Percentiles rank a stretch among this genome's conserved stretches.
These are phyloP conservation scores for Sphaerulina populicola DNA, from an alignment of 2,329 filamentous ascomycete species.

Conservation along the genomic window DNA sequence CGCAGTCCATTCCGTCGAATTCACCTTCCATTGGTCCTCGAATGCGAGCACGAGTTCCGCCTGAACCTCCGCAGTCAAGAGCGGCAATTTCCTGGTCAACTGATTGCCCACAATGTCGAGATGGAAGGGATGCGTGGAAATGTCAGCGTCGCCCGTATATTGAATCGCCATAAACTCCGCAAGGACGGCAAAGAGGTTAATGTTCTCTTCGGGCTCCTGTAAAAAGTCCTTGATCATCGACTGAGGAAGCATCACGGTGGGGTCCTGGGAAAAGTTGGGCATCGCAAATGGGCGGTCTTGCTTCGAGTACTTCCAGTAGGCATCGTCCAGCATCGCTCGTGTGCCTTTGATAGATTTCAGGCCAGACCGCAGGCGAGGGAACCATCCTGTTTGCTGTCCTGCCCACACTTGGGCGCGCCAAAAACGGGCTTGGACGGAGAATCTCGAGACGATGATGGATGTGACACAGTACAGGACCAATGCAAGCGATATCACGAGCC, in stretches of 20 bases:
- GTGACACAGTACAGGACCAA: constrained; percentile 1
- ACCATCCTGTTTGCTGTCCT: constrained; percentile 8
- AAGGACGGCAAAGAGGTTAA: constrained; percentile 9
- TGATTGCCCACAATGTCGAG: constrained; percentile 15
- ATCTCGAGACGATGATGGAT: constrained; percentile 5
- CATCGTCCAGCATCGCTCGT: constrained; percentile 9
- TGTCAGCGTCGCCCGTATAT: constrained; percentile 12
- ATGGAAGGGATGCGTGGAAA: constrained; percentile 8
- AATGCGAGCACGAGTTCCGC: constrained; percentile 14
- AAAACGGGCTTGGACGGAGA: constrained; percentile 8
- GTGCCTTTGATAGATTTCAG: constrained; percentile 11
- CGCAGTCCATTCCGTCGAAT: constrained; percentile 1
- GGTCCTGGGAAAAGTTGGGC: constrained; percentile 12
- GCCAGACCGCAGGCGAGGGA: constrained; percentile 7
- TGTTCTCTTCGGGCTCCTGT: constrained; percentile 13
- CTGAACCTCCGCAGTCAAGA: constrained; percentile 15
- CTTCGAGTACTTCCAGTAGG: constrained; percentile 11
- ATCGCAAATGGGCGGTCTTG: constrained; percentile 8
- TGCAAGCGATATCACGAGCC: background rate
- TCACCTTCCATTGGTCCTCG: constrained; percentile 14
- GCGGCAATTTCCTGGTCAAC: constrained; percentile 17
- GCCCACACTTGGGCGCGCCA: constrained; percentile 11
- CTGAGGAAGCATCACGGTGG: constrained; percentile 15
- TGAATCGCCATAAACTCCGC: constrained; percentile 10
- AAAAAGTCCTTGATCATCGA: constrained; percentile 13